Base-by-base conservation (phyloP, 140 eudicot genomes). In the Cichorium intybus region DNA sequence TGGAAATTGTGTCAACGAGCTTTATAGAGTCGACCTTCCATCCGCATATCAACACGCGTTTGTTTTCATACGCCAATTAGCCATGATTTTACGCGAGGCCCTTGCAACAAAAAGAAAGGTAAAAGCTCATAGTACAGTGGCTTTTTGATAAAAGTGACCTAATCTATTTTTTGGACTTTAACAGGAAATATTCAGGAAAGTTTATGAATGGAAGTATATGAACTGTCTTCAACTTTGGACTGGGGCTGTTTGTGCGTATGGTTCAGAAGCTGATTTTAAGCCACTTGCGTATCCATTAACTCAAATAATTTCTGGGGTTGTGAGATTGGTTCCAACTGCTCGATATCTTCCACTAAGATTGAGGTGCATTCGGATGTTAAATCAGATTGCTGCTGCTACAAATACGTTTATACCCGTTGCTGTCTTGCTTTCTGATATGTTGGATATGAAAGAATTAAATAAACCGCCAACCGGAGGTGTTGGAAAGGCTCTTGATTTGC, bases 201-300 rank as follows among this genome's bases (percentile, higher is more conserved):
- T 93, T 15, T 92, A 88, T 26, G 87, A 83, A 62, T 91, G 97
- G 99, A 93, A 89, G 82, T 93, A 15, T 72, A 89, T 93, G 70
- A 86, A 89, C 37, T 93, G 99, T 65, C 88, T 93, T 33, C 95
- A 93, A 82, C 94, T 93, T 26, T 93, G 99, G 99, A 88, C 97
- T 39, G 88, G 83, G 74, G 97, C 96, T 39, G 72, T 93, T 35
- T 86, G 95, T 79, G 92, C 89, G 5, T 80, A 84, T 28, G 86
- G 99, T 67, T 68, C 77, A 56, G 99, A 94, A 74, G 78, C 83
- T 17, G 97, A 89, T 66, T 78, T 94, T 39, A 80, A 69, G 64
- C 95, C 97, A 21, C 90, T 94, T 21, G 95, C 99, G 7, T 94
- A 89, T 80, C 99, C 99, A 28, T 54, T 94, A 77, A 80, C 97